phyloP scores from a whole-genome alignment of 768 basidiomycete species.

The Austroboletus eburneus region DNA sequence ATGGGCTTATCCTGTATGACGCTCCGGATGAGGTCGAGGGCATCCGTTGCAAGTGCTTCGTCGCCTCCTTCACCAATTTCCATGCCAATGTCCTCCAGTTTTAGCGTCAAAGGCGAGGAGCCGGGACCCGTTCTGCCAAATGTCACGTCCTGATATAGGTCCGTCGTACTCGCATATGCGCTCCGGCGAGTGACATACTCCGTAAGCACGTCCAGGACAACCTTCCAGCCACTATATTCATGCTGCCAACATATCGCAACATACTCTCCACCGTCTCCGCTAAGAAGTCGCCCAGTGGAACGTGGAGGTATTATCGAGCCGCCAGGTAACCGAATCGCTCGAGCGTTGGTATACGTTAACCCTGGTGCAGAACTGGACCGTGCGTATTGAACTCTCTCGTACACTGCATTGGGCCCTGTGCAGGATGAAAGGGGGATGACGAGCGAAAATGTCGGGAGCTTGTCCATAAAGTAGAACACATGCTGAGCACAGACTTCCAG shows the following conservation, averaged over 20 bases:
- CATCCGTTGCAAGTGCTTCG: conserved; percentile 63
- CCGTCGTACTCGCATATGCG: conserved; percentile 36
- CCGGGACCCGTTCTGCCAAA: conserved; percentile 44
- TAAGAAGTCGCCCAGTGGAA: conserved; percentile 67
- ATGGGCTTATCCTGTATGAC: conserved; percentile 67
- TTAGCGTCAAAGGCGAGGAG: conserved; percentile 40
- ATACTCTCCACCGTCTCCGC: conserved; percentile 59
- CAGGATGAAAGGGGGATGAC: conserved; percentile 61
- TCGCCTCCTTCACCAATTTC: conserved; percentile 61
- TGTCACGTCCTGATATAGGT: conserved; percentile 47
- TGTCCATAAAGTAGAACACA: conserved; percentile 74
- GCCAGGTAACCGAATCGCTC: conserved; percentile 70
- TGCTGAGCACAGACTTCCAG: conserved; percentile 59
- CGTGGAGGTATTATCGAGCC: conserved; percentile 66
- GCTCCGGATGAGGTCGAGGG: conserved; percentile 75
- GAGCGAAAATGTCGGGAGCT: conserved; percentile 70
- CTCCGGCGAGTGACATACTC: conserved; percentile 66
- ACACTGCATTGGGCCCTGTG: conserved; percentile 64
- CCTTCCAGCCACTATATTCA: conserved; percentile 80
- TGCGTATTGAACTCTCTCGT: conserved; percentile 63
- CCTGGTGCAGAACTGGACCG: conserved; percentile 44
- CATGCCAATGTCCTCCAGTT: conserved; percentile 67
- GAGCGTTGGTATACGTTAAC: conserved; percentile 59
- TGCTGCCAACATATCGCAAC: conserved; percentile 78
- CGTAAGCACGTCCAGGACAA: conserved; percentile 76